phyloP scores from a whole-genome alignment of 768 basidiomycete species.

The Leccinum boreale region DNA sequence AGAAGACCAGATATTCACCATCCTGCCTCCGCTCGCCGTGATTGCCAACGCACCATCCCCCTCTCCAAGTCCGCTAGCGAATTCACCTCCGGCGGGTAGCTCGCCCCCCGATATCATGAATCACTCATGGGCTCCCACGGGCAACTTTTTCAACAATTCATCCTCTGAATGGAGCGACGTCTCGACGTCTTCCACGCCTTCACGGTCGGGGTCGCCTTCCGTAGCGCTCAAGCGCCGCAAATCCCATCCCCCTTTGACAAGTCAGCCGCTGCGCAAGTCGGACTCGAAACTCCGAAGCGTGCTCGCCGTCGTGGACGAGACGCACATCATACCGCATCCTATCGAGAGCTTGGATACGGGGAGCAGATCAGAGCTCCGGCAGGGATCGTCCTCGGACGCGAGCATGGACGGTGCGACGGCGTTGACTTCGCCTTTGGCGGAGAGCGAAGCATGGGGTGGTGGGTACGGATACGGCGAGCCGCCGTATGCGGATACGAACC shows the following conservation, averaged over 20 bases:
- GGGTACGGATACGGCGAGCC: conserved; percentile 39
- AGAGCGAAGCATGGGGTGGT: conserved; percentile 36
- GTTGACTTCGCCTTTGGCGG: conserved; percentile 15
- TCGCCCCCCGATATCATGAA: conserved; percentile 33
- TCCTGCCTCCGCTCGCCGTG: conserved; percentile 79
- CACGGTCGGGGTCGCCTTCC: conserved; percentile 53
- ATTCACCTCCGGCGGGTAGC: conserved; percentile 38
- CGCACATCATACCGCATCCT: conserved; percentile 34
- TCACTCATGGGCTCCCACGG: conserved; percentile 50
- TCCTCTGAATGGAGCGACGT: conserved; percentile 57
- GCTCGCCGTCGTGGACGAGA: conserved; percentile 71
- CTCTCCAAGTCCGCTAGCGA: conserved; percentile 56
- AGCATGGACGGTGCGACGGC: conserved; percentile 22
- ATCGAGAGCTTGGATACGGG: conserved; percentile 20
- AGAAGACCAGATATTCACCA: conserved; percentile 91
- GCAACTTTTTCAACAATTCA: conserved; percentile 47
- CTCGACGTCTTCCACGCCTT: conserved; percentile 39
- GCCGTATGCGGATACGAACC: conserved; percentile 29
- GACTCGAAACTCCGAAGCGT: conserved; percentile 69
- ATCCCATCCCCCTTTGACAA: conserved; percentile 44
- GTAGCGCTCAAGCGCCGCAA: conserved; percentile 43
- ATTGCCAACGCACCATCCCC: conserved; percentile 65
- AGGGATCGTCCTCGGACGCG: conserved; percentile 24
- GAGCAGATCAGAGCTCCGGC: conserved; percentile 17
- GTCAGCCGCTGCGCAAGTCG: conserved; percentile 47